Evolutionary conservation across 768 basidiomycete genomes (phyloP).

Genomic region (Lactarius quietus): DNA sequence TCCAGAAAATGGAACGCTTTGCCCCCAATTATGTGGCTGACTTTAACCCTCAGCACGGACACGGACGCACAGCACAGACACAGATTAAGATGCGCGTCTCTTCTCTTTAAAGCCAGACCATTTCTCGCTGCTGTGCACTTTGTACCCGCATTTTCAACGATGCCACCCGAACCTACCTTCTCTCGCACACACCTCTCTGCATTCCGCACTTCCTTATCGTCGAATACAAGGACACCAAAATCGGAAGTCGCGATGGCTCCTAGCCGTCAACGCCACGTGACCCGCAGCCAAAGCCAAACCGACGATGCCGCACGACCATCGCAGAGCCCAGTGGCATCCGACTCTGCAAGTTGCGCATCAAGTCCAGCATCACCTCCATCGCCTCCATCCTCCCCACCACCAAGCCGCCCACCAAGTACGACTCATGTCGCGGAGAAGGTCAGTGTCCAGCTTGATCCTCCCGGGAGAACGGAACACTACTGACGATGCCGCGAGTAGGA

Average conservation of each 20-base stretch:
- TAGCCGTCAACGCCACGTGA: not conserved
- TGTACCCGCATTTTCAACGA: not conserved
- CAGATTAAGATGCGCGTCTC: not conserved
- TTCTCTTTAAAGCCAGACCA: conserved; percentile 6
- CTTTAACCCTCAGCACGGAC: not conserved
- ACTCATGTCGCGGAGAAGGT: conserved; percentile 1
- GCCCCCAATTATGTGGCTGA: conserved; percentile 10
- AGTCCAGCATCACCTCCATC: not conserved
- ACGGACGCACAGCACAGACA: not conserved
- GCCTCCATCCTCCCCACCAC: not conserved
- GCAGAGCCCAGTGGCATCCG: not conserved
- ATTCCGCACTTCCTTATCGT: not conserved
- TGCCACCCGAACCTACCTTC: not conserved
- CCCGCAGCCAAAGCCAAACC: not conserved
- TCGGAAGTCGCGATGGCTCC: not conserved
- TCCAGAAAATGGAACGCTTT: not conserved
- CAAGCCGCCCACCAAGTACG: conserved; percentile 1
- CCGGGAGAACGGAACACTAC: not conserved
- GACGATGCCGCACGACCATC: not conserved
- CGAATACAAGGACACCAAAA: not conserved
- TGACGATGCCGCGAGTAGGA: not conserved
- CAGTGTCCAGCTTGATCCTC: not conserved
- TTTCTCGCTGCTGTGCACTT: not conserved
- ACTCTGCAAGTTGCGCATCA: not conserved
- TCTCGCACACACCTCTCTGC: not conserved